phyloP scores from a whole-genome alignment of 306 rosid genomes.

The Castanea mollissima region DNA sequence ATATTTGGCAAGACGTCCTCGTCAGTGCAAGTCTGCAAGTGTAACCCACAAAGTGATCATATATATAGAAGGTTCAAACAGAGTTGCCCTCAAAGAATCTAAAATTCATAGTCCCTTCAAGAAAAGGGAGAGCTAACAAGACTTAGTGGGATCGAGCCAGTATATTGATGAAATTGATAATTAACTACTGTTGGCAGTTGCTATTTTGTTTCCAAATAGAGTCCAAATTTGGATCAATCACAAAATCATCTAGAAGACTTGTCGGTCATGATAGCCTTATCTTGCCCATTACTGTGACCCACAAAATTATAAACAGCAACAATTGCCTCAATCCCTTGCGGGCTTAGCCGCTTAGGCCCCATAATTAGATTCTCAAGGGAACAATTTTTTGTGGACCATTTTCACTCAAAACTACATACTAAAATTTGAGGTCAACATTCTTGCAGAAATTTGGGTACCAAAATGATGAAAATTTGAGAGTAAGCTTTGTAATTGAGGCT shows the following conservation, averaged over 20 bases:
- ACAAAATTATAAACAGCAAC: constrained; percentile 24
- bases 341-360: constrained; percentile 12
- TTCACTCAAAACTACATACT: constrained; percentile 1
- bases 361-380: constrained; percentile 5
- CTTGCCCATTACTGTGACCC: constrained; percentile 30
- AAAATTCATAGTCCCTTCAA: not conserved
- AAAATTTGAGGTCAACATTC: constrained; percentile 39
- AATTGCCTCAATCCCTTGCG: constrained; percentile 21
- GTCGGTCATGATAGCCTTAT: constrained; percentile 21
- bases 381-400: constrained; percentile 17
- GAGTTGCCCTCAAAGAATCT: too few species aligned
- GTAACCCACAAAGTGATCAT: too few species aligned
- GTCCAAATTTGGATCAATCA: not conserved
- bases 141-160: not conserved
- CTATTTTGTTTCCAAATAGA: not conserved
- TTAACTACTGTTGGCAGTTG: not conserved
- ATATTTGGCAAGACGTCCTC: too few species aligned
- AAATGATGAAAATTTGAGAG: constrained; percentile 2
- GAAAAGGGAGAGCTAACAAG: not conserved
- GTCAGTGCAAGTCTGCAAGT: too few species aligned
- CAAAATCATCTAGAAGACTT: constrained; percentile 2
- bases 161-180: not conserved
- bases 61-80: too few species aligned
- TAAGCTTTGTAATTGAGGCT: constrained; percentile 2
- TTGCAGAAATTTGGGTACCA: constrained; percentile 16